Conservation (phyloP, 495 filamentous ascomycete species). For the Aspergillus leporis region DNA sequence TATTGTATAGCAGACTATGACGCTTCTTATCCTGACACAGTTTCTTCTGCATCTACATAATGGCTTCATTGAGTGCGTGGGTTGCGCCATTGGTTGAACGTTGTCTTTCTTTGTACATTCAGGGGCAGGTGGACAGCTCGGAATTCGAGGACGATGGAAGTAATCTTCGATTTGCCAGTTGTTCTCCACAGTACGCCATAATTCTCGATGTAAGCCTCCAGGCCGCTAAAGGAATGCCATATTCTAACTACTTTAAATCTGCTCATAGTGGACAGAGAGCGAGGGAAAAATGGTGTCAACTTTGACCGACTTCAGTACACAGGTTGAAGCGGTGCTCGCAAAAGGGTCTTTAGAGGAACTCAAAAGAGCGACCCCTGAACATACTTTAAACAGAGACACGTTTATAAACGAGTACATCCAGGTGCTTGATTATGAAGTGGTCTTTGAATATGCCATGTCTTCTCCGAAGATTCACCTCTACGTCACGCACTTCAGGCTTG, state of each 20-base stretch:
- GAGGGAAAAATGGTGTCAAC: slow-evolving; percentile 18
- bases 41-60: slow-evolving; percentile 21
- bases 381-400: slow-evolving; percentile 21
- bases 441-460: slow-evolving; percentile 32
- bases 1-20: slow-evolving; percentile 11
- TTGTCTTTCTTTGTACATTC: slow-evolving; percentile 27
- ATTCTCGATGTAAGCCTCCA: slow-evolving; percentile 27
- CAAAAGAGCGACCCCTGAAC: slow-evolving; percentile 10
- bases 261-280: slow-evolving; percentile 25
- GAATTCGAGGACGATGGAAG: slow-evolving; percentile 42
- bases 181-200: slow-evolving; percentile 16
- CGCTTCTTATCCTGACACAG: slow-evolving; percentile 4
- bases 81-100: slow-evolving; percentile 32
- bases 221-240: not conserved
- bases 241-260: slow-evolving; percentile 9
- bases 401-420: slow-evolving; percentile 34
- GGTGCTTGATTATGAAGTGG: slow-evolving; percentile 40
- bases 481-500: slow-evolving; percentile 36
- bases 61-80: slow-evolving; percentile 33
- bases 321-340: slow-evolving; percentile 40
- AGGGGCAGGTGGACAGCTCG: slow-evolving; percentile 15
- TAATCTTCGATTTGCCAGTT: slow-evolving; percentile 34
- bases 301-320: slow-evolving; percentile 41
- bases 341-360: slow-evolving; percentile 24
- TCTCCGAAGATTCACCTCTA: slow-evolving; percentile 32